Conservation (phyloP, 2,329 filamentous ascomycete species). For the Fusarium irregulare region DNA sequence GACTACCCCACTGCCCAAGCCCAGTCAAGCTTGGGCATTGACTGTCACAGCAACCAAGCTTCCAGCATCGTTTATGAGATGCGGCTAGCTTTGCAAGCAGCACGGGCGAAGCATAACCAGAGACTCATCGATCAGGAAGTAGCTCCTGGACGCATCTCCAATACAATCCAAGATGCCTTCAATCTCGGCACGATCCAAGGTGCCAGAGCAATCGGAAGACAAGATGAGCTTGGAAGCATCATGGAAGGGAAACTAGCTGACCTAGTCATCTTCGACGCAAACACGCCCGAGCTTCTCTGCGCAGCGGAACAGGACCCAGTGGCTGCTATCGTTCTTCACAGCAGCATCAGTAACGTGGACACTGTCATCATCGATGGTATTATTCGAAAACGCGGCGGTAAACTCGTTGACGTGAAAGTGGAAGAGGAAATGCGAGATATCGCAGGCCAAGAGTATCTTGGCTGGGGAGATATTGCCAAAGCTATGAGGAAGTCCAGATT, state of each 20-base stretch:
- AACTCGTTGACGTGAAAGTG: not conserved
- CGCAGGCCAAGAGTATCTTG: not conserved
- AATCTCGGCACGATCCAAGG: conserved; percentile 15
- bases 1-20: conserved; percentile 1
- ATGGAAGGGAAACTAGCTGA: conserved; percentile 8
- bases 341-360: conserved; percentile 10
- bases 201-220: not conserved
- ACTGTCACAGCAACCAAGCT: conserved; percentile 17
- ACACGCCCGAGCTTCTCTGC: not conserved
- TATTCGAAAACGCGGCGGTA: not conserved
- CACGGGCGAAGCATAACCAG: conserved; percentile 1
- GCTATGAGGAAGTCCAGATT: conserved; percentile 6
- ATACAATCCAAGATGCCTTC: conserved; percentile 2
- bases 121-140: not conserved
- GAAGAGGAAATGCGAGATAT: not conserved
- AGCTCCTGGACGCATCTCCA: not conserved
- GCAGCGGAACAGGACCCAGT: conserved; percentile 6
- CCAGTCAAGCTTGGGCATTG: conserved; percentile 5
- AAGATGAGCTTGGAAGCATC: not conserved
- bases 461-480: not conserved
- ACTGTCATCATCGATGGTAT: conserved; percentile 10
- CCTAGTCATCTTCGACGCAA: conserved; percentile 4
- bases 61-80: conserved; percentile 16
- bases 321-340: conserved; percentile 2
- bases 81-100: conserved; percentile 3